These are phyloP conservation scores for Exsudoporus frostii DNA, from an alignment of 768 basidiomycete genomes.

Conservation along the genomic window DNA sequence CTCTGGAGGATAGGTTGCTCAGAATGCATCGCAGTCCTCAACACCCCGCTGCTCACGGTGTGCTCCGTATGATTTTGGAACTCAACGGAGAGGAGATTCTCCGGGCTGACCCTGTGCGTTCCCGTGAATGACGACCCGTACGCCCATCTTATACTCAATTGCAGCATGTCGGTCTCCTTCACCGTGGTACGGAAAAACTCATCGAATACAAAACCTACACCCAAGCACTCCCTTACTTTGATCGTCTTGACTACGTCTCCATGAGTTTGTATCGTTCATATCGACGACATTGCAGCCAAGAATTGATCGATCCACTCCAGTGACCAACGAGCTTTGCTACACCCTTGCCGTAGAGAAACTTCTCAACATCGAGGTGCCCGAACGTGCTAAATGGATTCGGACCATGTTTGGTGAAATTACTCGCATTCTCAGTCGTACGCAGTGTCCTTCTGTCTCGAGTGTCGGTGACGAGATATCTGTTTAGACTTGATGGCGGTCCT, in stretches of 20 bases:
- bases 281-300: neutral
- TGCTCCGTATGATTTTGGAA: slow-evolving; percentile 95
- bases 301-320: slow-evolving; percentile 38
- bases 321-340: slow-evolving; percentile 99
- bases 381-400: slow-evolving; percentile 97
- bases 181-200: slow-evolving; percentile 97
- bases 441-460: neutral
- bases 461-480: neutral
- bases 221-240: slow-evolving; percentile 97
- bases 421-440: slow-evolving; percentile 86
- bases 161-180: slow-evolving; percentile 91
- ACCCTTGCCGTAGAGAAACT: slow-evolving; percentile 97
- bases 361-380: slow-evolving; percentile 94
- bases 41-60: slow-evolving; percentile 98
- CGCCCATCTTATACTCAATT: slow-evolving; percentile 6
- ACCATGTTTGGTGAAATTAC: slow-evolving; percentile 97
- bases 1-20: neutral
- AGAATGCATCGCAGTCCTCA: slow-evolving; percentile 51
- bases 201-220: slow-evolving; percentile 99
- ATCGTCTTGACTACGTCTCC: slow-evolving; percentile 97
- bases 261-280: slow-evolving; percentile 72
- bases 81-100: slow-evolving; percentile 96
- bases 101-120: slow-evolving; percentile 73
- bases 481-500: slow-evolving; percentile 94
- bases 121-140: neutral